Evolutionary conservation across 371 early-diverging fungal genomes (phyloP).

Genomic region (Mortierella polycephala): DNA sequence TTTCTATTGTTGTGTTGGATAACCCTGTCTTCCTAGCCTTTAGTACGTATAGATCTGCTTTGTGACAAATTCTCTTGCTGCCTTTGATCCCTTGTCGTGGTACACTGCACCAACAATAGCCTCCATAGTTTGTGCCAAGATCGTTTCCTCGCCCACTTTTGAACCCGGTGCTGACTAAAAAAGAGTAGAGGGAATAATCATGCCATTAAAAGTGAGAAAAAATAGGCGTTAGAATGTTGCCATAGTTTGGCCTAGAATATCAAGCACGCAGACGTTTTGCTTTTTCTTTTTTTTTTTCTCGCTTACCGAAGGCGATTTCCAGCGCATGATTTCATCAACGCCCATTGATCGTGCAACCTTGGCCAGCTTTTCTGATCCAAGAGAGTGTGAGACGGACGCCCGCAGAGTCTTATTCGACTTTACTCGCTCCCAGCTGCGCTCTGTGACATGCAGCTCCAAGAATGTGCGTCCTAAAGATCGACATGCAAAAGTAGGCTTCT

Average conservation of each 20-base stretch:
- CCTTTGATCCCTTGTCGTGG: constrained; percentile 61
- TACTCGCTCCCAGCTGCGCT: constrained; percentile 49
- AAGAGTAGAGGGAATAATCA: background rate
- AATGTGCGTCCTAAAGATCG: constrained; percentile 43
- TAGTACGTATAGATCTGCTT: constrained; percentile 53
- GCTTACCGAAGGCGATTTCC: constrained; percentile 48
- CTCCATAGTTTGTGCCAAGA: constrained; percentile 59
- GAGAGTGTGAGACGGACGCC: constrained; percentile 23
- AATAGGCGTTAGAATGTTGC: background rate
- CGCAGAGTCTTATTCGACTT: constrained; percentile 38
- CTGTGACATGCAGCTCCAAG: constrained; percentile 47
- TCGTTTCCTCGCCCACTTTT: constrained; percentile 39
- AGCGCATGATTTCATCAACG: constrained; percentile 45
- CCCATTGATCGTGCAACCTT: constrained; percentile 43
- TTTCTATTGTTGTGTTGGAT: background rate
- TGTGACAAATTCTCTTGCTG: constrained; percentile 46
- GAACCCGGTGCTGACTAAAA: constrained; percentile 27
- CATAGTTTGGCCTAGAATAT: background rate
- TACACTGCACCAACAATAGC: constrained; percentile 64
- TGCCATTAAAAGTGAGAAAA: background rate
- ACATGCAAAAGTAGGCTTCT: too few relatives aligned
- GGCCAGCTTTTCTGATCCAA: constrained; percentile 29
- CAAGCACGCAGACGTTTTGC: background rate
- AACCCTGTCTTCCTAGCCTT: background rate
- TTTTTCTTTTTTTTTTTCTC: background rate